Percentiles rank a stretch among this genome's conserved stretches.
Conservation (phyloP, 202 grass and related monocot genomes). For the Zoysia matrella region DNA sequence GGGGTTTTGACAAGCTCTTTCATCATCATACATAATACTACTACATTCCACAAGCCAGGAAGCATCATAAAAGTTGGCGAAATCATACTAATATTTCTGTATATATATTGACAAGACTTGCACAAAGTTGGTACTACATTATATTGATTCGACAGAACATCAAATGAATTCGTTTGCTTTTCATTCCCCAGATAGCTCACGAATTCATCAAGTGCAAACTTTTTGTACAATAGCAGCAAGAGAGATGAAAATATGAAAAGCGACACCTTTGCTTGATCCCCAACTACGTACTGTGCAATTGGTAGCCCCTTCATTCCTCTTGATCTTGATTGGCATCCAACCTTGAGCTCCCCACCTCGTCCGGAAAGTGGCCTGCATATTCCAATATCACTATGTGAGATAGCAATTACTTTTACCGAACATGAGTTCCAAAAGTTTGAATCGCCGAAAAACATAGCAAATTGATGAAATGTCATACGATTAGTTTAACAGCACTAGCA, state of each 20-base stretch:
- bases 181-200: constrained; percentile 24
- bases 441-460: not conserved
- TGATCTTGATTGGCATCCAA: constrained; percentile 9
- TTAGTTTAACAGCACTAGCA: no score
- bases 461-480: no score
- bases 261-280: not conserved
- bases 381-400: not conserved
- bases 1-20: constrained; percentile 35
- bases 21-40: no score
- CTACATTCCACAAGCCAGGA: not conserved
- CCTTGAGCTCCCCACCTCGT: constrained; percentile 10
- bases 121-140: constrained; percentile 28
- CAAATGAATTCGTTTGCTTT: constrained; percentile 28
- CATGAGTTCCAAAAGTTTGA: not conserved
- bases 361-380: constrained; percentile 42
- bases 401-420: not conserved
- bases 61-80: not conserved
- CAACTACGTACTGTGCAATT: constrained; percentile 13
- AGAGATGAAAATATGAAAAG: constrained; percentile 16
- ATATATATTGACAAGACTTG: constrained; percentile 4
- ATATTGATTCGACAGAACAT: not conserved
- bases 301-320: constrained; percentile 16
- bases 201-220: constrained; percentile 29
- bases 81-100: not conserved
- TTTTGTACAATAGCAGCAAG: constrained; percentile 39